Evolutionary conservation across 2,329 filamentous ascomycete genomes (phyloP).

Genomic region (Xylaria sp.): DNA sequence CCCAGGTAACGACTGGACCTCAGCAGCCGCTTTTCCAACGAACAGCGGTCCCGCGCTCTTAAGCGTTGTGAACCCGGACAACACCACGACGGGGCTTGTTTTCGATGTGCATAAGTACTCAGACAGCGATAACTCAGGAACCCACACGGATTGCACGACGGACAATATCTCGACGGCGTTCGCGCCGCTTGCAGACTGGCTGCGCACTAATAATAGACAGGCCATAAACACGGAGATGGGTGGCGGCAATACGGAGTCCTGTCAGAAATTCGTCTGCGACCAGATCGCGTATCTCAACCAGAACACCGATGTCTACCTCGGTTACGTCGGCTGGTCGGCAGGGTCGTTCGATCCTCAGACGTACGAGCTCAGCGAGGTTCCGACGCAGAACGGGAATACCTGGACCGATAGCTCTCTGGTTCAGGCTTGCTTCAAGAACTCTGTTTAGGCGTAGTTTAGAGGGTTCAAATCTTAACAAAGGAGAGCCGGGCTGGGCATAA

Average conservation of each 20-base stretch:
- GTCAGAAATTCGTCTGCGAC: conserved; percentile 47
- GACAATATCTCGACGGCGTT: conserved; percentile 50
- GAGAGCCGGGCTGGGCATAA: background rate
- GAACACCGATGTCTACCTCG: conserved; percentile 45
- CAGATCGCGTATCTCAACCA: conserved; percentile 49
- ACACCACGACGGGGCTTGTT: conserved; percentile 54
- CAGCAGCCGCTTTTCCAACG: conserved; percentile 50
- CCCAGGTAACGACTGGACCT: conserved; percentile 60
- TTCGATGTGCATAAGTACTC: conserved; percentile 59
- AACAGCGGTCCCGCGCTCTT: conserved; percentile 54
- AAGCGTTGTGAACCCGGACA: conserved; percentile 56
- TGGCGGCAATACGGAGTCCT: conserved; percentile 50
- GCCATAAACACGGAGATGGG: conserved; percentile 53
- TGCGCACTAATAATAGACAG: conserved; percentile 49
- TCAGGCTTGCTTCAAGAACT: conserved; percentile 38
- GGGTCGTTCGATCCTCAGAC: conserved; percentile 40
- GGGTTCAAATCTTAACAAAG: background rate
- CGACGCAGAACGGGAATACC: conserved; percentile 35
- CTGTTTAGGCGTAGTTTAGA: conserved; percentile 4
- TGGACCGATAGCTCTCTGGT: conserved; percentile 40
- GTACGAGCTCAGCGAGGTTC: conserved; percentile 40
- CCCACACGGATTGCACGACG: conserved; percentile 49
- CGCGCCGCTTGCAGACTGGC: conserved; percentile 49
- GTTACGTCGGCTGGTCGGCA: conserved; percentile 44
- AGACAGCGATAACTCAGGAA: conserved; percentile 50